Evolutionary conservation across 768 basidiomycete genomes (phyloP), one percentile per base, ranked within the genome.

Genomic region (Russula lepida): DNA sequence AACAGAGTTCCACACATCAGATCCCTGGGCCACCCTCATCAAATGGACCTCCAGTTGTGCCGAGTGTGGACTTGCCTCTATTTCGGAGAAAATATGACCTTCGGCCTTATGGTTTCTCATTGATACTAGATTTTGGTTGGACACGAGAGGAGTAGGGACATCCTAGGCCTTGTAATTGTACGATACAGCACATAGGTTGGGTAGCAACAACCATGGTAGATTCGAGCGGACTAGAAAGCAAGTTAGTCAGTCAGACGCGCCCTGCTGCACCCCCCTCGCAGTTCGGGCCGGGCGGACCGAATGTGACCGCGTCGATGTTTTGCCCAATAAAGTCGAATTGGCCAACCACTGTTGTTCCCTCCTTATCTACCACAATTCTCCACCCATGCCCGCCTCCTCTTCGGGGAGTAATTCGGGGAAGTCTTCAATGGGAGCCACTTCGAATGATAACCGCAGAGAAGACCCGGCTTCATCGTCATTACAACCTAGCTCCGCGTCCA

Each of bases 121-220:
- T 92, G 59, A 75, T 90, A 41, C 59, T 93, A 46, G 91, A 93
- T 70, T 83, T 92, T 69, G 77, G 84, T 51, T 90, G 88, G 89
- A 78, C 79, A 13, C 56, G 63, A 27, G 48, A 51, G 33, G 53
- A 54, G 48, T 54, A 41, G 46, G 46, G 35, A 21, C 11, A 33
- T 4, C 3, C 8, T 54, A 55, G 9, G 23, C 32, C 25, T 50
- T 60, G 21, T 41, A 50, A 32, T 19, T 58, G 56, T 58, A 53
- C 37, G n/a, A n/a, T n/a, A n/a, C n/a, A n/a, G n/a, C n/a, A n/a
- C n/a, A n/a, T n/a, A n/a, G n/a, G n/a, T n/a, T n/a, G n/a, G n/a
- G n/a, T n/a, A n/a, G n/a, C n/a, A n/a, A n/a, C n/a, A n/a, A n/a
- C n/a, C n/a, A n/a, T n/a, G n/a, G n/a, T n/a, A n/a, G n/a, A n/a